Evolutionary conservation across 495 filamentous ascomycete species (phyloP).

Genomic region (Talaromyces nanjingensis): DNA sequence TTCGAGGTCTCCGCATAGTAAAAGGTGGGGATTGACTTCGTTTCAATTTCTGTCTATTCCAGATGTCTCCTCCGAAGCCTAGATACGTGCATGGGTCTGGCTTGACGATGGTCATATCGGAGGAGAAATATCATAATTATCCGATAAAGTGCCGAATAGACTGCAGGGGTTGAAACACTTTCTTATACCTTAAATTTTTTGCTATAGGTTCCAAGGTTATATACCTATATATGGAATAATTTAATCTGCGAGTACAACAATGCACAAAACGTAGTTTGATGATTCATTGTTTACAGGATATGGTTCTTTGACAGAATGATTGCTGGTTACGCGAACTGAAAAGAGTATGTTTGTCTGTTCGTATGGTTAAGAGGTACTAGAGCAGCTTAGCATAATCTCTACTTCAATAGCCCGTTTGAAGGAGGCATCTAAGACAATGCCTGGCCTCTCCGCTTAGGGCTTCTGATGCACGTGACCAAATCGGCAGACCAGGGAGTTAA

Average conservation of each 20-base stretch:
- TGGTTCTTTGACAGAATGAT: too few species aligned
- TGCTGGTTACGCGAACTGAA: too few species aligned
- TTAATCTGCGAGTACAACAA: too few species aligned
- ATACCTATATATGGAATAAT: too few species aligned
- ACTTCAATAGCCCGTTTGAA: not conserved
- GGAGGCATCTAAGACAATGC: not conserved
- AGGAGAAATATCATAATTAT: not conserved
- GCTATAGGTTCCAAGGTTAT: too few species aligned
- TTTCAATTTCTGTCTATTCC: not conserved
- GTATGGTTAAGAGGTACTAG: too few species aligned
- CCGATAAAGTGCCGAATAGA: not conserved
- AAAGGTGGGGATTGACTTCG: not conserved
- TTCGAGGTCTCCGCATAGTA: not conserved
- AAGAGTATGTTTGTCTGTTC: too few species aligned
- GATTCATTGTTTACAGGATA: too few species aligned
- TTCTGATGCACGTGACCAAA: not conserved
- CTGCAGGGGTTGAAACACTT: too few species aligned
- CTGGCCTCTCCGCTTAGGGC: not conserved
- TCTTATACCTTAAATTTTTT: too few species aligned
- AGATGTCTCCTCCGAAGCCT: not conserved
- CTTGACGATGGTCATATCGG: not conserved
- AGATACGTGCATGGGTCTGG: not conserved
- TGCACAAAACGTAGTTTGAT: too few species aligned
- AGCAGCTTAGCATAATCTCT: not conserved
- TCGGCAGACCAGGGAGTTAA: not conserved